These are phyloP conservation scores for Microdochium nivale DNA, from an alignment of 2,329 filamentous ascomycete species.

Conservation along the genomic window DNA sequence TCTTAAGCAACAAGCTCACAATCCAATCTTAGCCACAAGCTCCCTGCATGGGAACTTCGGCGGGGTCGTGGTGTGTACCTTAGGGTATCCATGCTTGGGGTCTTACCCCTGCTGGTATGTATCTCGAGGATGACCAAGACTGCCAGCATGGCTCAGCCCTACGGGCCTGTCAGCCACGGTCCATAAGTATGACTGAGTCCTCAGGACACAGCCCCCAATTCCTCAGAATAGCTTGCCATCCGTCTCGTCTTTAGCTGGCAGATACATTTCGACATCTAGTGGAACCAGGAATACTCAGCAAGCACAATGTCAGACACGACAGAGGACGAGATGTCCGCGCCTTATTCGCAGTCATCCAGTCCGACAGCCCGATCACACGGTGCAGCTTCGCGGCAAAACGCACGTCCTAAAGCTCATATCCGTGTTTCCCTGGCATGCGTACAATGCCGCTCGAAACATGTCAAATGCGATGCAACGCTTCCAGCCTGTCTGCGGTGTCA, in stretches of 20 bases:
- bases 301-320: constrained; percentile 1
- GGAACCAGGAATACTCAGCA: background rate
- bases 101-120: background rate
- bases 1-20: no score
- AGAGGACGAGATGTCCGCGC: background rate
- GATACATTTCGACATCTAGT: background rate
- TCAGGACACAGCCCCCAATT: background rate
- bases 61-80: no score
- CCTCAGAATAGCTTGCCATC: background rate
- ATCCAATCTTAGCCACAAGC: no score
- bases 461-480: constrained; percentile 36
- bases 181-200: background rate
- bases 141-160: background rate
- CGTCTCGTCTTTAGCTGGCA: background rate
- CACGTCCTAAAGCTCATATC: constrained; percentile 25
- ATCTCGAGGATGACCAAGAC: background rate
- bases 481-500: constrained; percentile 32
- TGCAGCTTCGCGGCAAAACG: constrained; percentile 2
- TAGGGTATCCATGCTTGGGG: background rate
- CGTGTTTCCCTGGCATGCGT: constrained; percentile 31
- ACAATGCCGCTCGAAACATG: constrained; percentile 42
- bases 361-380: background rate
- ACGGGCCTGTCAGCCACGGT: background rate
- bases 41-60: no score
- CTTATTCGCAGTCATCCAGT: background rate